Evolutionary conservation across 2,329 filamentous ascomycete species (phyloP), one percentile per base, ranked within the genome.

Genomic region (Aspergillus awamori): DNA sequence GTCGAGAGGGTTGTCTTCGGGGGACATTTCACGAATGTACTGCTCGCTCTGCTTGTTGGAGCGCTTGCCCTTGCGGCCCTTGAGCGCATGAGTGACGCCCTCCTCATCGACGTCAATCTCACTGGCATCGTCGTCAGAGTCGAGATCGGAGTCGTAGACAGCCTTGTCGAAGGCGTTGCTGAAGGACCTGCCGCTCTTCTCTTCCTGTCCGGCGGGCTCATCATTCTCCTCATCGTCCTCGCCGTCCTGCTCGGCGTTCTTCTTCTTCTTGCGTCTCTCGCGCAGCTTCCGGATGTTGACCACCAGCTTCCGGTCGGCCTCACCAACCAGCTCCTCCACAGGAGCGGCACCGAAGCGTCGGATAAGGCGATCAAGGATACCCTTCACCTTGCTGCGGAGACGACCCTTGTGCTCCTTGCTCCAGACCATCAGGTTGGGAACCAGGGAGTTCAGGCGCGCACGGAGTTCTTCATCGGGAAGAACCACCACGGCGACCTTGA

Each of bases 341-440:
- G 87, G 78, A 2, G 94, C 89, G 49, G 90, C 90, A 52, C 95
- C 93, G 72, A 97, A 98, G 59, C 94, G 88, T 52, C 94, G 87
- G 22, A 98, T 90, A 85, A 97, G 92, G 56, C 95, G 88, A 80
- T 99, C 95, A 15, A 99, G 81, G 65, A 99, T 98, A 73, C 97
- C 93, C 86, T 97, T 98, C 68, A 99, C 93, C 82, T 98, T 99
- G 53, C 91, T 89, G 72, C 94, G 92, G 81, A 99, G 95, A 74
- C 96, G 93, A 11, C 93, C 93, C 81, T 98, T 98, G 82, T 99
- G 96, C 78, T 99, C 95, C 77, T 97, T 92, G 74, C 91, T 93
- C 94, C 95, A 99, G 45, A 93, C 87, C 83, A 98, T 92, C 20
- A 98, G 83, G 76, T 96, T 96, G 3, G 93, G 92, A 2, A 99